Evolutionary conservation across 148 eudicot genomes (phyloP).

Genomic region (Selenicereus undatus): DNA sequence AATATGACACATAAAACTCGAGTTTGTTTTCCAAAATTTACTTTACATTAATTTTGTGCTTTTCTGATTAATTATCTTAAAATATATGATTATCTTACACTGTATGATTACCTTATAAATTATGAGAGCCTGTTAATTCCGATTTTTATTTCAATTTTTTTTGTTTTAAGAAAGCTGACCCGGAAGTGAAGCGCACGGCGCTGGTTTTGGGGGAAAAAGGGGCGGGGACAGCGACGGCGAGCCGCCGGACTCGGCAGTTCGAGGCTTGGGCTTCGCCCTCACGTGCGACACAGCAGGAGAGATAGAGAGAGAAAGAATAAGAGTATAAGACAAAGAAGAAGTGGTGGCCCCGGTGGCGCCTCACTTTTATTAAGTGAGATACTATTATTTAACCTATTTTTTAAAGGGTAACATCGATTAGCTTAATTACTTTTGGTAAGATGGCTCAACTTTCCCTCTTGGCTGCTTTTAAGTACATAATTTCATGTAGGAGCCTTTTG

Average conservation of each 20-base stretch:
- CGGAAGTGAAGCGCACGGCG: slow-evolving; percentile 36
- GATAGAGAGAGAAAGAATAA: neutral
- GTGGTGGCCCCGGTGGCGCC: neutral
- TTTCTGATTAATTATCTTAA: no score
- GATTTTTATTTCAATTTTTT: neutral
- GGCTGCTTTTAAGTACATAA: neutral
- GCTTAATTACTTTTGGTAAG: no score
- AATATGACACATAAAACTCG: no score
- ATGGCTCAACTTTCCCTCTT: neutral
- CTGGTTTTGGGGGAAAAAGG: slow-evolving; percentile 27
- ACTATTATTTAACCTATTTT: no score
- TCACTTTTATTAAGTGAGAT: neutral
- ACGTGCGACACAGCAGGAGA: slow-evolving; percentile 10
- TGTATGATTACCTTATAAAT: no score
- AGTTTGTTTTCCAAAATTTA: no score
- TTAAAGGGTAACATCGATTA: no score
- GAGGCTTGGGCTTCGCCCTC: neutral
- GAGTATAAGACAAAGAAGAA: neutral
- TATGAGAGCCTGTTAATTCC: neutral
- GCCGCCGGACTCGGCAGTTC: slow-evolving; percentile 29
- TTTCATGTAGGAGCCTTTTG: neutral
- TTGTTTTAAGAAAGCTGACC: neutral
- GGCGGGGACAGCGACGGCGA: slow-evolving; percentile 17
- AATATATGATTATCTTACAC: no score
- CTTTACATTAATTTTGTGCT: no score